phyloP scores from a whole-genome alignment of 176 grass and related monocot species.

The Oryza meridionalis region DNA sequence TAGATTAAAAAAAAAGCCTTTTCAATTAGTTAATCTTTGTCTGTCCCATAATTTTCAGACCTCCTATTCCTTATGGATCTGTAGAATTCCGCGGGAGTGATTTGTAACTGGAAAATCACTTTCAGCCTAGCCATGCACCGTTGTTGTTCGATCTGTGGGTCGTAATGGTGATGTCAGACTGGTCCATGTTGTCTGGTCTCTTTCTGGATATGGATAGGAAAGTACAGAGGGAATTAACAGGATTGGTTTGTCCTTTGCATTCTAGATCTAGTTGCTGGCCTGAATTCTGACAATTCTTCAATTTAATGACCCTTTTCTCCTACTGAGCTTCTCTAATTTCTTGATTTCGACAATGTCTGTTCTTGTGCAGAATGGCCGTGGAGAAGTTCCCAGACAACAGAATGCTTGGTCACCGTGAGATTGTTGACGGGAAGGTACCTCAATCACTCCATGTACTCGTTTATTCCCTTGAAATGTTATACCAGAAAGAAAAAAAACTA shows the following conservation, averaged over 20 bases:
- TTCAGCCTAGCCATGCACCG: not conserved
- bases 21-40: constrained; percentile 2
- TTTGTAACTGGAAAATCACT: constrained; percentile 10
- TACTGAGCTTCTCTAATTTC: constrained; percentile 14
- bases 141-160: not conserved
- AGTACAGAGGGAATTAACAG: not conserved
- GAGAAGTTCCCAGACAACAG: constrained; percentile 77
- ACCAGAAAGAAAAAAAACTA: not conserved
- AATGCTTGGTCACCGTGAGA: constrained; percentile 73
- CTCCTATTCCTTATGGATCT: not conserved
- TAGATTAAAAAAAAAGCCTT: not conserved
- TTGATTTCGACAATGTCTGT: constrained; percentile 1
- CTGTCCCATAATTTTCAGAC: not conserved
- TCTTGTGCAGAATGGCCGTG: constrained; percentile 51
- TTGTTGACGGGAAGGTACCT: constrained; percentile 74
- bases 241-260: not conserved
- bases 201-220: constrained; percentile 9
- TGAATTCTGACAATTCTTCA: constrained; percentile 19
- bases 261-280: not conserved
- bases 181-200: constrained; percentile 13
- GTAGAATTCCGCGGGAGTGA: not conserved
- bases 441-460: not conserved
- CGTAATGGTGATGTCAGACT: constrained; percentile 36
- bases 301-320: constrained; percentile 16
- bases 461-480: not conserved